These are phyloP conservation scores for Backusella sp. DNA, from an alignment of 192 early-diverging fungal genomes.

Conservation along the genomic window DNA sequence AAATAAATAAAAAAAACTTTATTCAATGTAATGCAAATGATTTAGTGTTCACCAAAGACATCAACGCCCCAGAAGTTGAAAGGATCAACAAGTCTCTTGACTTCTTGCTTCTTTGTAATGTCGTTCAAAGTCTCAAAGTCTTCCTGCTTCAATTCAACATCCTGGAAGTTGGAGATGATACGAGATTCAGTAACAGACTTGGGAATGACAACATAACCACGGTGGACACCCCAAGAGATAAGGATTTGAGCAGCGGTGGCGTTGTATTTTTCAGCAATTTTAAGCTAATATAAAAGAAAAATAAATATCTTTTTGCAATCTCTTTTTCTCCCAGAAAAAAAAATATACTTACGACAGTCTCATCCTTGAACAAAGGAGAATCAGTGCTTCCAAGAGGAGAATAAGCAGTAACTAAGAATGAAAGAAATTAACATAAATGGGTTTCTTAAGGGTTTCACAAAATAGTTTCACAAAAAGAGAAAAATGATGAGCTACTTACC, in stretches of 20 bases:
- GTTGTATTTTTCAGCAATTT: constrained; percentile 66
- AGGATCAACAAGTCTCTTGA: constrained; percentile 6
- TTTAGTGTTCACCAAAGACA: constrained; percentile 11
- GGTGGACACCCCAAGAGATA: constrained; percentile 73
- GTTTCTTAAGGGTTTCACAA: neutral
- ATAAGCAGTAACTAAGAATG: constrained; percentile 66
- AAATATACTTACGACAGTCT: constrained; percentile 21
- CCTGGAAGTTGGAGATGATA: constrained; percentile 24
- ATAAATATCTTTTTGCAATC: neutral
- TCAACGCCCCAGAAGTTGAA: constrained; percentile 14
- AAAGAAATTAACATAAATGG: neutral
- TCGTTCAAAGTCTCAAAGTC: constrained; percentile 10
- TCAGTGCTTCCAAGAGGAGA: constrained; percentile 66
- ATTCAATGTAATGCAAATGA: neutral
- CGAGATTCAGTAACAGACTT: constrained; percentile 66
- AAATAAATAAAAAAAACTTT: neutral
- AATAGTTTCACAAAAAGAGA: neutral
- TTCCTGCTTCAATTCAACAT: constrained; percentile 11
- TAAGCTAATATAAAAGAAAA: constrained; percentile 3
- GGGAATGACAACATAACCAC: constrained; percentile 77
- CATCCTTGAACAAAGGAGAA: constrained; percentile 25
- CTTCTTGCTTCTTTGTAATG: neutral
- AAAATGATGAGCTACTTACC: constrained; percentile 46
- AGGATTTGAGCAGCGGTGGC: constrained; percentile 71
- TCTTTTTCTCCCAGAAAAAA: neutral